Conservation (phyloP, 306 rosid species). For the Cucurbita maxima region DNA sequence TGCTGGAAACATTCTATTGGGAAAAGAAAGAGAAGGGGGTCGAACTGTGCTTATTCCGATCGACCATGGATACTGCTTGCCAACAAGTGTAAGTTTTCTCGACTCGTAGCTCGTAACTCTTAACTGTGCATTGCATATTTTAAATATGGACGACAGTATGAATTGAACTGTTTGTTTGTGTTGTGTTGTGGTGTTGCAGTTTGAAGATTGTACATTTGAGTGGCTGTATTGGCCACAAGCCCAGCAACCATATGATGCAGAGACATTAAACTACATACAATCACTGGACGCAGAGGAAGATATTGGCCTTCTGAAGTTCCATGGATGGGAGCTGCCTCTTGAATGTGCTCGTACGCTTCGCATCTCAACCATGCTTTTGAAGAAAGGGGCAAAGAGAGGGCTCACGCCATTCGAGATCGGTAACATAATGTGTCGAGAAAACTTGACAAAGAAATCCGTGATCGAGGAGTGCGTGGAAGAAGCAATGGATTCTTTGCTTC, state of each 20-base stretch:
- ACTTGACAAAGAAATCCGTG: constrained; percentile 53
- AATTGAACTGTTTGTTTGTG: background rate
- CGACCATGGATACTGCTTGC: constrained; percentile 97
- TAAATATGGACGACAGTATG: background rate
- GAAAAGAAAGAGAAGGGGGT: constrained; percentile 39
- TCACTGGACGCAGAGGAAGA: constrained; percentile 76
- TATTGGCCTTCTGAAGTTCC: constrained; percentile 62
- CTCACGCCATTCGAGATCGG: constrained; percentile 73
- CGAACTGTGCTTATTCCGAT: constrained; percentile 62
- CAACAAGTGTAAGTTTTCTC: constrained; percentile 50
- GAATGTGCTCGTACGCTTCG: constrained; percentile 71
- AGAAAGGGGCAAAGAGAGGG: constrained; percentile 72
- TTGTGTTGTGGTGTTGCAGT: constrained; percentile 26
- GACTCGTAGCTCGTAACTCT: background rate
- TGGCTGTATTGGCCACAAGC: constrained; percentile 99
- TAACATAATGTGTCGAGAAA: constrained; percentile 61
- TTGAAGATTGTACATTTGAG: constrained; percentile 91
- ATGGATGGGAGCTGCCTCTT: constrained; percentile 67
- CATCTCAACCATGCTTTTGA: constrained; percentile 88
- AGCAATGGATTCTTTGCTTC: constrained; percentile 55
- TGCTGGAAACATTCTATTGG: constrained; percentile 69
- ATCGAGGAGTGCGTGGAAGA: constrained; percentile 72
- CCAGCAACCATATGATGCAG: constrained; percentile 45
- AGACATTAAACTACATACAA: constrained; percentile 49
- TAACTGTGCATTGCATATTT: background rate